Evolutionary conservation across 805 yeast genomes (phyloP).

Genomic region (Spathaspora sp.): DNA sequence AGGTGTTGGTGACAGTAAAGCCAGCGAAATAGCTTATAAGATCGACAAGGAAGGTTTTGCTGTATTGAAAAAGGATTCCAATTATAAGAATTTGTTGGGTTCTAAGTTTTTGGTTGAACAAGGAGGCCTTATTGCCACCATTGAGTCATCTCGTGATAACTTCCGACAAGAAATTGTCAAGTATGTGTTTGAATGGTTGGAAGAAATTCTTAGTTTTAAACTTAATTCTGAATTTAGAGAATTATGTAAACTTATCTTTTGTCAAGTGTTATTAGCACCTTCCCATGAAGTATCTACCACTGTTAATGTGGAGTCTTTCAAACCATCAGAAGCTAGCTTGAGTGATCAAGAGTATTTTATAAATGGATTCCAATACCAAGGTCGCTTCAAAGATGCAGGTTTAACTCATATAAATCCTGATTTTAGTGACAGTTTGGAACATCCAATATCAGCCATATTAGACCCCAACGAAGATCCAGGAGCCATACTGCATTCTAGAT

Average conservation of each 20-base stretch:
- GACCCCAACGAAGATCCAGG: conserved; percentile 12
- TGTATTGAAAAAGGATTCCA: conserved; percentile 33
- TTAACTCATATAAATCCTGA: conserved; percentile 8
- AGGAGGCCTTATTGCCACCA: conserved; percentile 54
- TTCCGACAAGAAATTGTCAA: conserved; percentile 45
- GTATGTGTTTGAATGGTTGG: conserved; percentile 50
- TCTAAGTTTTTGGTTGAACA: conserved; percentile 38
- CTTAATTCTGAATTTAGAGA: conserved; percentile 21
- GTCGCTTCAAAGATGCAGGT: conserved; percentile 22
- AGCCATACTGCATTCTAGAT: conserved; percentile 38
- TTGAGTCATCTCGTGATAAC: conserved; percentile 49
- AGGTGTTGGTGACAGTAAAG: conserved; percentile 19
- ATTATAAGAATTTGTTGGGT: conserved; percentile 19
- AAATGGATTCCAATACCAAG: conserved; percentile 29
- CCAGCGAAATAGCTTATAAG: conserved; percentile 35
- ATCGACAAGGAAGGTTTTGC: conserved; percentile 52
- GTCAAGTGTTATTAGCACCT: conserved; percentile 41
- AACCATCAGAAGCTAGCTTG: not conserved
- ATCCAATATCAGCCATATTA: conserved; percentile 12
- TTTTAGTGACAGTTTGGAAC: conserved; percentile 8
- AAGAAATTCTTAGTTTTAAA: conserved; percentile 27
- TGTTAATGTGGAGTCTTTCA: not conserved
- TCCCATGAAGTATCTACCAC: not conserved
- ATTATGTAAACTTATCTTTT: conserved; percentile 22
- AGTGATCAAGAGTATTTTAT: conserved; percentile 22